phyloP scores from a whole-genome alignment of 345 rosid genomes.

The Eucalyptus curtisii region DNA sequence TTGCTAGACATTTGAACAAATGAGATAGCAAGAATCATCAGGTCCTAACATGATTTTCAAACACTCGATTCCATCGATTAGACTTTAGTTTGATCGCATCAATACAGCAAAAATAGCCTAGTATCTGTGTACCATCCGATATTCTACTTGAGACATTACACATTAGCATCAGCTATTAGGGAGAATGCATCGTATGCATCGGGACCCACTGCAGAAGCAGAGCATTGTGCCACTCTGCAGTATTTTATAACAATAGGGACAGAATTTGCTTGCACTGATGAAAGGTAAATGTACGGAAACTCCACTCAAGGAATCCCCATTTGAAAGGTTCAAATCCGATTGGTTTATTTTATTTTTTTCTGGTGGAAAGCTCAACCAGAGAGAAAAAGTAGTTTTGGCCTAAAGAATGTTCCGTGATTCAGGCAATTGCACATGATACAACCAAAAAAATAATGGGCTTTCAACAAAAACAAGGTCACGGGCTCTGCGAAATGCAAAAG shows the following conservation, averaged over 20 bases:
- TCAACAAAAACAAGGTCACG: background rate
- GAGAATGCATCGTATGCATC: background rate
- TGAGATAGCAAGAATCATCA: background rate
- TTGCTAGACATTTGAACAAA: background rate
- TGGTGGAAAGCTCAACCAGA: background rate
- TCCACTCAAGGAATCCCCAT: background rate
- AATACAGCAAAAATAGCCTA: background rate
- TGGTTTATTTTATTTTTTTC: background rate
- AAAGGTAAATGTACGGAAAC: background rate
- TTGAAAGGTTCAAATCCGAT: background rate
- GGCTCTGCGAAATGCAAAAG: background rate
- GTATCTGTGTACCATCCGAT: background rate
- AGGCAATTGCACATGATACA: background rate
- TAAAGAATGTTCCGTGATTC: background rate
- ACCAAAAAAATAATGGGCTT: background rate
- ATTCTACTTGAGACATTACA: background rate
- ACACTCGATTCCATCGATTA: background rate
- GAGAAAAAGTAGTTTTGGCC: background rate
- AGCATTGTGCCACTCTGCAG: background rate
- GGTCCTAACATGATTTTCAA: background rate
- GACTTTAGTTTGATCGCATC: background rate
- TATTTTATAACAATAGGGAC: background rate
- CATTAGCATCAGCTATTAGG: background rate
- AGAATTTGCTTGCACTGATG: background rate
- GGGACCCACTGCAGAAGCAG: background rate